Evolutionary conservation across 352 stramenopile genomes (phyloP).

Genomic region (Globisporangium viniferum): DNA sequence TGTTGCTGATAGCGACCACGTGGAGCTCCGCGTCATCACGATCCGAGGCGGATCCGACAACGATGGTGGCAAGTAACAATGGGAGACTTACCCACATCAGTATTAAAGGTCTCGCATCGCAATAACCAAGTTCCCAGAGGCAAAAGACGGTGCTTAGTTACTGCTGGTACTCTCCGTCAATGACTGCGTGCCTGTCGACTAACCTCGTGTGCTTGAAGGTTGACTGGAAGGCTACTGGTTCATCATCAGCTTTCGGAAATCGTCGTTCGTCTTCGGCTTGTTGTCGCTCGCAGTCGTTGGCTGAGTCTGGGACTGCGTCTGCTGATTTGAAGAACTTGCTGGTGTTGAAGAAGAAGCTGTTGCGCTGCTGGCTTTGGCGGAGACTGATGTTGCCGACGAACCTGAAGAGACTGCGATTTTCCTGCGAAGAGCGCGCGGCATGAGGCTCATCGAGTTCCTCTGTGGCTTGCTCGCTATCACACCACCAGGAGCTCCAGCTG

Average conservation of each 20-base stretch:
- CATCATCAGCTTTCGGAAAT: conserved; percentile 66
- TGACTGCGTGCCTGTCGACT: not conserved
- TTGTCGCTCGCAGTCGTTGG: not conserved
- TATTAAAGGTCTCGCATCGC: not conserved
- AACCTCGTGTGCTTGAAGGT: not conserved
- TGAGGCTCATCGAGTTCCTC: conserved; percentile 35
- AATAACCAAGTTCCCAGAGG: not conserved
- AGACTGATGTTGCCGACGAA: not conserved
- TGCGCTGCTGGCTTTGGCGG: not conserved
- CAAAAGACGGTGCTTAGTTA: not conserved
- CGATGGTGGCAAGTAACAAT: not conserved
- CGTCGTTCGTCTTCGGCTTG: conserved; percentile 62
- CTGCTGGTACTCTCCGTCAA: not conserved
- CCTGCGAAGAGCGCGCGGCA: conserved; percentile 50
- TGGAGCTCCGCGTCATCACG: conserved; percentile 8
- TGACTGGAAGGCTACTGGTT: conserved; percentile 23
- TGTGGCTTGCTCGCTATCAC: conserved; percentile 10
- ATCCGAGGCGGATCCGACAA: not conserved
- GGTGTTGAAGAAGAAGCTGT: not conserved
- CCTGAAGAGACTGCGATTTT: conserved; percentile 15
- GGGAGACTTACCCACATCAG: not conserved
- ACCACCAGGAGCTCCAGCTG: not conserved
- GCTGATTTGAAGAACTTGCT: not conserved
- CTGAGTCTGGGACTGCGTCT: not conserved
- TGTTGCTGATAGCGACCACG: not conserved